A percentile compares a stretch with the other conserved stretches of the same genome.
These are phyloP conservation scores for Jackrogersella minutella DNA, from an alignment of 495 filamentous ascomycete genomes.

Conservation along the genomic window DNA sequence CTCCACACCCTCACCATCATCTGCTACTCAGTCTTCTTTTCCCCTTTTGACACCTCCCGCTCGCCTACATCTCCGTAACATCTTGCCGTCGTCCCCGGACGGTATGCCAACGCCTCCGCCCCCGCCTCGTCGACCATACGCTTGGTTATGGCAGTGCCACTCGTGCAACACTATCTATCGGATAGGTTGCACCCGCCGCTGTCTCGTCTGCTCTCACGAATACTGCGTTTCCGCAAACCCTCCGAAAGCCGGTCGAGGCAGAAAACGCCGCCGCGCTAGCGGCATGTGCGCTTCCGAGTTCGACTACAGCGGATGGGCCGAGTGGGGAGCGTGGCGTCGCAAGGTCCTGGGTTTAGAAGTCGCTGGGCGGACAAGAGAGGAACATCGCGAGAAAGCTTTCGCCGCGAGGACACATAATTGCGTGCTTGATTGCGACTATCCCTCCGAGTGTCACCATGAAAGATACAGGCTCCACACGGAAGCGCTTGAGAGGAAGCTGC, in stretches of 20 bases:
- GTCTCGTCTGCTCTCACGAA: conserved; percentile 53
- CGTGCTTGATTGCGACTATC: conserved; percentile 54
- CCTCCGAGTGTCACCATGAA: conserved; percentile 51
- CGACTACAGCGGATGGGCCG: conserved; percentile 53
- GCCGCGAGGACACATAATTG: conserved; percentile 45
- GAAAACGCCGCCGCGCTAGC: conserved; percentile 20
- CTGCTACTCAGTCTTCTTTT: background rate
- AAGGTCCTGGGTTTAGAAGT: conserved; percentile 40
- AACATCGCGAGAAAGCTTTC: conserved; percentile 38
- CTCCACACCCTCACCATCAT: background rate
- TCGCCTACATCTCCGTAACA: conserved; percentile 44
- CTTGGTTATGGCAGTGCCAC: conserved; percentile 59
- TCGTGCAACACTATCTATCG: conserved; percentile 49
- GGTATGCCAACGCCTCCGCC: conserved; percentile 39
- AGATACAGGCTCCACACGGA: conserved; percentile 33
- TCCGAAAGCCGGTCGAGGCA: conserved; percentile 16
- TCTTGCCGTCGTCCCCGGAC: conserved; percentile 38
- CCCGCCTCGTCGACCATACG: conserved; percentile 42
- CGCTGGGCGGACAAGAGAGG: conserved; percentile 10
- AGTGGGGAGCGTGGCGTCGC: conserved; percentile 51
- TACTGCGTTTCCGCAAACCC: conserved; percentile 46
- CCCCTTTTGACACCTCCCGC: conserved; percentile 36
- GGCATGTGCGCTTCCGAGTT: conserved; percentile 48
- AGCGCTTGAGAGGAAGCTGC: conserved; percentile 13
- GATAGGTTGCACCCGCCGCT: conserved; percentile 55